Conservation (phyloP, 148 eudicot genomes). For the Vaccinium corymbosum region DNA sequence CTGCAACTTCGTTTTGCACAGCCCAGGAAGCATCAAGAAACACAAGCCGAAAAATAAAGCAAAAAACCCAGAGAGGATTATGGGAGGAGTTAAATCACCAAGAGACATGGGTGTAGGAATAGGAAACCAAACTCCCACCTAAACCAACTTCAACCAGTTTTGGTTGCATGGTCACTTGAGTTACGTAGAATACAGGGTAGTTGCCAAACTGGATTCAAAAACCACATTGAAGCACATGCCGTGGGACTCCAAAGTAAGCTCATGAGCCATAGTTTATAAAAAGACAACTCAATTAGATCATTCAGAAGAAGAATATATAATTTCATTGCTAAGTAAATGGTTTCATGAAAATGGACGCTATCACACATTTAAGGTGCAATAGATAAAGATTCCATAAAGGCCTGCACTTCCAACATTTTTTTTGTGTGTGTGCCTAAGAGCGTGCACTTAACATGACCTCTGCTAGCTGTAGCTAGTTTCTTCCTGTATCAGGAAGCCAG, state of each 20-base stretch:
- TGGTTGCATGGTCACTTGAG: not conserved
- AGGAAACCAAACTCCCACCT: not conserved
- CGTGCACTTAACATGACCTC: not conserved
- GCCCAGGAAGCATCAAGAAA: not conserved
- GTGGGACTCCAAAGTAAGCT: not conserved
- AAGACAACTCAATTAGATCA: not conserved
- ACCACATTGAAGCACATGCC: conserved; percentile 1
- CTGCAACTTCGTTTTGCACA: not conserved
- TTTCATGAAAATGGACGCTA: not conserved
- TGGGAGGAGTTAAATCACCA: not conserved
- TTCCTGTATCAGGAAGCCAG: not conserved
- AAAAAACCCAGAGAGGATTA: not conserved
- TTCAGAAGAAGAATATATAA: not conserved
- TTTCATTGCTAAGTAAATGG: not conserved
- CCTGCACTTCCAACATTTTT: not conserved
- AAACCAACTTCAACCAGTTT: not conserved
- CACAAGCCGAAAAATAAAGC: not conserved
- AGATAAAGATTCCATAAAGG: not conserved
- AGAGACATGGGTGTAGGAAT: not conserved
- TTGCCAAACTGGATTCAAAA: not conserved
- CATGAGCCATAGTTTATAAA: not conserved
- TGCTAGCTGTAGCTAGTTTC: not conserved
- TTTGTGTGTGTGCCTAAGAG: too few relatives aligned
- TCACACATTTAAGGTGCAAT: not conserved
- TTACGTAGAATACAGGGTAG: not conserved